Evolutionary conservation across 2,329 filamentous ascomycete genomes (phyloP), one percentile per base, ranked within the genome.

Genomic region (Salinomyces thailandicus): DNA sequence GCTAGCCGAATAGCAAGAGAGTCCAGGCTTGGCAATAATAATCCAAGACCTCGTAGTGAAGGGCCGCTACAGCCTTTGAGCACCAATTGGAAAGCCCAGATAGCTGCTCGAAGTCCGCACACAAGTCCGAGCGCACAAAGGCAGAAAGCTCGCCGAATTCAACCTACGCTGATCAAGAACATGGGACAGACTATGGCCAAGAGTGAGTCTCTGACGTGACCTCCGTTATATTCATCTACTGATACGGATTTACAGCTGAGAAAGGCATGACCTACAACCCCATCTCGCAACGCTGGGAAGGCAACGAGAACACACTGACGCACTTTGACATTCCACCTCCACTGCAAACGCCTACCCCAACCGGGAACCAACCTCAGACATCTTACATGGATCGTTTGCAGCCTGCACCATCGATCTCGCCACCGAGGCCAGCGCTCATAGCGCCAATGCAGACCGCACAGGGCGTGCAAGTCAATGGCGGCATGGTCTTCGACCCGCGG

Each of bases 241-340:
- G 26, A 37, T 19, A 17, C 15, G 8, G 31, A 26, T 22, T 30
- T 27, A 26, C 31, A 34, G 31, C 22, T 14, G 39, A 37, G n/a
- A 41, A 94, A 60, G 91, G 89, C 46, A 98, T 98, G 91, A 80
- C 77, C 37, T 98, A 94, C 59, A 96, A 98, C 54, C 85, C 91
- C 5, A 68, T 73, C 18, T 82, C 84, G 6, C 91, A 79, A 54
- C 74, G 78, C 33, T 98, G 91, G 91, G 91, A 98, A 67, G 91
- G 91, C 35, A 98, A 98, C 52, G 91, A 98, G 58, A 89, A 85
- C 50, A 81, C 73, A 20, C 67, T 93, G 36, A 73, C 74, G 45
- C 75, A 77, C 4, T 98, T 98, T 60, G 86, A 94, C 36, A 60
- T 59, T 18, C 51, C 55, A 52, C 50, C 47, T 36, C 50, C 48